Evolutionary conservation across 371 early-diverging fungal species (phyloP).

Genomic region (Mortierella sp.): DNA sequence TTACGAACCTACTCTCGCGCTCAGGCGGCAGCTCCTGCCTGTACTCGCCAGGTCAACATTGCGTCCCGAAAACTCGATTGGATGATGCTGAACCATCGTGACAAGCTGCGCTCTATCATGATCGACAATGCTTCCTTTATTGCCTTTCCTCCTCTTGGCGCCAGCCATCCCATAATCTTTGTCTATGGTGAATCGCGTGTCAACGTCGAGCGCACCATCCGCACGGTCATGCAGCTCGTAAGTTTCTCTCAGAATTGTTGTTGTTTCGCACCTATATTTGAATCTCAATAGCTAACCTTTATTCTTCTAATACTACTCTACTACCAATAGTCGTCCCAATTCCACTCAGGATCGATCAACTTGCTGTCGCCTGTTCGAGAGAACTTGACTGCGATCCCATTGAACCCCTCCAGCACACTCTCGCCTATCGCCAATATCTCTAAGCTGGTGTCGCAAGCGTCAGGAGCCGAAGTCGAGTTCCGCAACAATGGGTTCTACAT

Average conservation of each 20-base stretch:
- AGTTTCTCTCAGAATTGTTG: neutral
- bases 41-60: constrained; percentile 54
- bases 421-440: constrained; percentile 61
- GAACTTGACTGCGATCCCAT: constrained; percentile 21
- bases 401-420: constrained; percentile 14
- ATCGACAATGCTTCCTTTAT: constrained; percentile 78
- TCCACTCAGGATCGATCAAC: constrained; percentile 53
- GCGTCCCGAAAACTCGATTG: constrained; percentile 82
- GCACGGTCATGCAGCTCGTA: constrained; percentile 82
- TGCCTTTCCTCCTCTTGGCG: constrained; percentile 75
- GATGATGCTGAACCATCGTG: constrained; percentile 75
- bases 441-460: constrained; percentile 64
- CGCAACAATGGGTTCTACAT: constrained; percentile 51
- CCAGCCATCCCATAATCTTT: constrained; percentile 63
- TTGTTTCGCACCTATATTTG: neutral
- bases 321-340: constrained; percentile 37
- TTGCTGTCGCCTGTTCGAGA: constrained; percentile 46
- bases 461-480: constrained; percentile 71
- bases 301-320: neutral
- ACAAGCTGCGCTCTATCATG: constrained; percentile 78
- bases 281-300: neutral
- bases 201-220: constrained; percentile 79
- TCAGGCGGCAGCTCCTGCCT: constrained; percentile 31
- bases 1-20: constrained; percentile 25
- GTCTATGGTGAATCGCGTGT: constrained; percentile 80